Evolutionary conservation across 345 rosid species (phyloP), one percentile per base, ranked within the genome.

Genomic region (Aquilaria sinensis): DNA sequence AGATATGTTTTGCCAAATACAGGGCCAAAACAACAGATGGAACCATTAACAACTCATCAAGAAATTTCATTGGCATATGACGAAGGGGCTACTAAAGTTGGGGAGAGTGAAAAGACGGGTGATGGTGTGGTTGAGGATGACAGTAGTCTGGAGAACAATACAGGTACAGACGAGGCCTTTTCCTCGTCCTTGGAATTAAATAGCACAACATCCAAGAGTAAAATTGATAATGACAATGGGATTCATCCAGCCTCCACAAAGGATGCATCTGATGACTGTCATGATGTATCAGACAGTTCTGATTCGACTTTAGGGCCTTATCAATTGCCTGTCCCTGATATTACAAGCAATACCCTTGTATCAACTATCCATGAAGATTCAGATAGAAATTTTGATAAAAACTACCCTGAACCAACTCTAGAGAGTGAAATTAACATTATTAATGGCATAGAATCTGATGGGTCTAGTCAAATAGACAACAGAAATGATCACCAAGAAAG

Each of bases 11-110:
- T 66, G 53, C 55, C 64, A 71, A 53, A 53, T 33, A 47, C 80
- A 94, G 96, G 81, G 66, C 67, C 71, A 53, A 79, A 74, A 67
- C 93, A 70, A 62, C 86, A 88, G 62, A 71, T 88, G 91, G 84
- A 78, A 45, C 81, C 92, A 31, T 75, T 90, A 78, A 82, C 85
- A 31, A 46, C 80, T 29, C 82, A 78, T 62, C 91, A 85, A 65
- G 95, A 90, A 72, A 70, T 62, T 57, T 59, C 62, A 23, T 46
- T 82, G 74, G 50, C 59, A 13, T 67, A 81, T 41, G 77, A 81
- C 66, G 55, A 62, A 46, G 84, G 78, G 48, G 71, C 58, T 57
- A 73, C 70, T 73, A 73, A 73, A 57, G 68, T 60, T 9, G 74
- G 70, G 64, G 76, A 75, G 14, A 69, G 30, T 66, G 66, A 56